Evolutionary conservation across 148 eudicot genomes (phyloP).

Genomic region (Arbutus unedo): DNA sequence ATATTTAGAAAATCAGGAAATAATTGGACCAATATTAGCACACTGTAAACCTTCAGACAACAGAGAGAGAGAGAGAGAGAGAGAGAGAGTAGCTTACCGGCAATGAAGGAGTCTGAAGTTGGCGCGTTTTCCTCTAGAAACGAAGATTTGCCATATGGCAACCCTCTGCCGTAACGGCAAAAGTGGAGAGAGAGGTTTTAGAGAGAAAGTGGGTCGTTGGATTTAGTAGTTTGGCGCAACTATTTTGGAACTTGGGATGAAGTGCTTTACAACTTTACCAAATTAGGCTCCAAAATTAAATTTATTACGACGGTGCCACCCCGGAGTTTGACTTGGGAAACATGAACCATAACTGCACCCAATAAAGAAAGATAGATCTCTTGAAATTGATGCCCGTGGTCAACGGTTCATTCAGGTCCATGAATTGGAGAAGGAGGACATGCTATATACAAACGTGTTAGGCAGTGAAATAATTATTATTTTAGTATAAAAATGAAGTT

Average conservation of each 20-base stretch:
- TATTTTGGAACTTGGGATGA: neutral
- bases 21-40: neutral
- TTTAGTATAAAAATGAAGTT: too few species aligned
- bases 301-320: neutral
- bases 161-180: neutral
- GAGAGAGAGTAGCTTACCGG: neutral
- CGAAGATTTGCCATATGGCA: neutral
- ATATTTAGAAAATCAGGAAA: constrained; percentile 28
- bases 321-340: neutral
- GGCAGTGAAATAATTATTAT: too few species aligned
- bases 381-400: neutral
- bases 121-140: constrained; percentile 25
- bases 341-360: neutral
- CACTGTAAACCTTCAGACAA: neutral
- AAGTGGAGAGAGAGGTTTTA: neutral
- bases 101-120: constrained; percentile 29
- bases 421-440: too few species aligned
- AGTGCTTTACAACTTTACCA: neutral
- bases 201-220: neutral
- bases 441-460: too few species aligned
- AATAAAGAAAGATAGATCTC: neutral
- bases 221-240: neutral
- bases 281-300: neutral
- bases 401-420: neutral
- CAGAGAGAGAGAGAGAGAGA: neutral